These are phyloP conservation scores for Athelia sp. DNA, from an alignment of 1,284 basidiomycete species.

Conservation along the genomic window DNA sequence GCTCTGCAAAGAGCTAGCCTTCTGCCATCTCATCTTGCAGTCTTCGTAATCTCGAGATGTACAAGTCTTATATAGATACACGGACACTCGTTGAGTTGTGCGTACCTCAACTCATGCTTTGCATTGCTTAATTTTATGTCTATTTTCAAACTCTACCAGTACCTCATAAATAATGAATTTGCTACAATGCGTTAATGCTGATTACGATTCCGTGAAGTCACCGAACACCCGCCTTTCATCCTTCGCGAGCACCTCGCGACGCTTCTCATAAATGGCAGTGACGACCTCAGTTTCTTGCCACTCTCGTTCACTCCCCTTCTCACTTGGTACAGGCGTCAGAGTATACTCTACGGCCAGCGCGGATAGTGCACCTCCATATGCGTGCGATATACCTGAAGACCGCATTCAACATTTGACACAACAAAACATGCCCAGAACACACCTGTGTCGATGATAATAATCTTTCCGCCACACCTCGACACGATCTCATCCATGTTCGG, in stretches of 20 bases:
- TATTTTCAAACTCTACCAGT: too few species aligned
- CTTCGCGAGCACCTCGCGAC: conserved; percentile 46
- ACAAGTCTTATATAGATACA: too few species aligned
- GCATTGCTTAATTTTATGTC: too few species aligned
- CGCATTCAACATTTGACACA: too few species aligned
- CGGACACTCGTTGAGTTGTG: too few species aligned
- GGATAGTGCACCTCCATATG: conserved; percentile 88
- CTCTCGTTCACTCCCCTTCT: conserved; percentile 23
- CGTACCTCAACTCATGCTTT: too few species aligned
- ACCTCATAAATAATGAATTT: too few species aligned
- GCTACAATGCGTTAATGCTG: too few species aligned
- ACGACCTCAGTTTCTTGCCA: conserved; percentile 80
- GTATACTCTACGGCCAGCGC: conserved; percentile 84
- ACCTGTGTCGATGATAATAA: conserved; percentile 90
- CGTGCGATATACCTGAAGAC: conserved; percentile 79
- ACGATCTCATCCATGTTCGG: conserved; percentile 83
- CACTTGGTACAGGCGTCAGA: conserved; percentile 34
- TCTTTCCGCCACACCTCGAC: conserved; percentile 77
- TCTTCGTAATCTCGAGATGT: too few species aligned
- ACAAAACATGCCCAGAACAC: too few species aligned
- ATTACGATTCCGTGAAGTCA: conserved; percentile 25
- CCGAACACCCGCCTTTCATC: conserved; percentile 48
- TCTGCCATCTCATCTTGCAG: too few species aligned
- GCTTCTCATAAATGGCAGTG: conserved; percentile 67
- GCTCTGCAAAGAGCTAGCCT: too few species aligned